These are phyloP conservation scores for Diaporthe helianthi DNA, from an alignment of 2,329 filamentous ascomycete species.

Conservation along the genomic window DNA sequence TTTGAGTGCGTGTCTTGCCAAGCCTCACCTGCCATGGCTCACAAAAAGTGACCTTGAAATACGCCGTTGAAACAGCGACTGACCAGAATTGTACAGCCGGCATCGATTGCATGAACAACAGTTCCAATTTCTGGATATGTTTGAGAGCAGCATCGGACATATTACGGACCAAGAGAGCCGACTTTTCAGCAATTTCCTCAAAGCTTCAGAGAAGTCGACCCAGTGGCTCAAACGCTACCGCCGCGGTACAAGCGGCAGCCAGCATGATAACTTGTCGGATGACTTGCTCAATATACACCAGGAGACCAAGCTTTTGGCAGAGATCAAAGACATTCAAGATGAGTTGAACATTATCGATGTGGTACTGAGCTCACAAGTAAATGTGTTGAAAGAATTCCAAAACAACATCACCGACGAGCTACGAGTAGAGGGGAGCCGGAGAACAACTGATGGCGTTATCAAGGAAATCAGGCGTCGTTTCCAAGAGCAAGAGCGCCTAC, in stretches of 20 bases:
- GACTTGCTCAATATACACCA: constrained; percentile 64
- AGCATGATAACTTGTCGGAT: constrained; percentile 55
- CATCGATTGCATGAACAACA: constrained; percentile 64
- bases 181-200: constrained; percentile 67
- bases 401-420: constrained; percentile 48
- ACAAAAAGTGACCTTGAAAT: not conserved
- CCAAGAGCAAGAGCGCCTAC: constrained; percentile 61
- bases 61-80: not conserved
- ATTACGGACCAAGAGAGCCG: constrained; percentile 61
- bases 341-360: constrained; percentile 69
- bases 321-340: constrained; percentile 72
- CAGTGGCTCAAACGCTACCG: constrained; percentile 57
- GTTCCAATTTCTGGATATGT: constrained; percentile 72
- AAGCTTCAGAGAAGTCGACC: constrained; percentile 62
- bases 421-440: constrained; percentile 36
- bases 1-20: constrained; percentile 52
- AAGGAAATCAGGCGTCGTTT: constrained; percentile 56
- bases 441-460: constrained; percentile 32
- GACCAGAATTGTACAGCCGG: constrained; percentile 40
- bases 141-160: constrained; percentile 66
- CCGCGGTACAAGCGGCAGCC: constrained; percentile 25
- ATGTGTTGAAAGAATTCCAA: constrained; percentile 55
- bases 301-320: constrained; percentile 66
- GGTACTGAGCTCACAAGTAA: constrained; percentile 57
- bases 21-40: no score